Evolutionary conservation across 2,329 filamentous ascomycete genomes (phyloP).

Genomic region (Sarocladium strictum): DNA sequence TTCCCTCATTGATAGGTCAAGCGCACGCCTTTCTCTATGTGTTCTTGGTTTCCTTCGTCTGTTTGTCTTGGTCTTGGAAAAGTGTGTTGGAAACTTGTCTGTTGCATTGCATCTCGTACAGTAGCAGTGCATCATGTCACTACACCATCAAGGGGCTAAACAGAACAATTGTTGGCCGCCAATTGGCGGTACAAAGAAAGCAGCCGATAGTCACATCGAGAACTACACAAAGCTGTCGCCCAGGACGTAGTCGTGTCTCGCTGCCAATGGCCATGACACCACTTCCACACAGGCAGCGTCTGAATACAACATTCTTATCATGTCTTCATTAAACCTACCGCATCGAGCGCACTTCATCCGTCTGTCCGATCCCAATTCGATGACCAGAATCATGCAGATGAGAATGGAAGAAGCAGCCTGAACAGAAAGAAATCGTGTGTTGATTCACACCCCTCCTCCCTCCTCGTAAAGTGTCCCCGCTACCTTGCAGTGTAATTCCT

Average conservation of each 20-base stretch:
- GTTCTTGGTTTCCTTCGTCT: not conserved
- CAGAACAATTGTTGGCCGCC: not conserved
- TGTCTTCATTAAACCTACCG: not conserved
- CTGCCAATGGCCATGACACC: not conserved
- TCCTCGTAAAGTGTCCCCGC: not conserved
- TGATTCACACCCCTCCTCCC: slow-evolving; percentile 2
- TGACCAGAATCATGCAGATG: not conserved
- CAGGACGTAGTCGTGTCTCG: no score
- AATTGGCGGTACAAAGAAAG: not conserved
- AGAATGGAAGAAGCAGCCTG: not conserved
- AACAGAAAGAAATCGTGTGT: not conserved
- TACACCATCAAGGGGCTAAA: not conserved
- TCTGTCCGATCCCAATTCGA: not conserved
- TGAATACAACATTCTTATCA: slow-evolving; percentile 1
- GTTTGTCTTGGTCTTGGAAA: not conserved
- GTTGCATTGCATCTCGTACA: not conserved
- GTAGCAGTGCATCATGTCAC: not conserved
- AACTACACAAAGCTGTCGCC: not conserved
- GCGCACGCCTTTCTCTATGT: not conserved
- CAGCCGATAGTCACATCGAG: not conserved
- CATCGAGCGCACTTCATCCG: not conserved
- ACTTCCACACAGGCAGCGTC: not conserved
- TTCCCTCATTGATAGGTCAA: not conserved
- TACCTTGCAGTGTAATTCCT: not conserved
- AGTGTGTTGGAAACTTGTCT: not conserved